Percentiles rank a stretch among this genome's conserved stretches.
phyloP scores from a whole-genome alignment of 495 filamentous ascomycete species.

The Penicillium macrosclerotiorum region DNA sequence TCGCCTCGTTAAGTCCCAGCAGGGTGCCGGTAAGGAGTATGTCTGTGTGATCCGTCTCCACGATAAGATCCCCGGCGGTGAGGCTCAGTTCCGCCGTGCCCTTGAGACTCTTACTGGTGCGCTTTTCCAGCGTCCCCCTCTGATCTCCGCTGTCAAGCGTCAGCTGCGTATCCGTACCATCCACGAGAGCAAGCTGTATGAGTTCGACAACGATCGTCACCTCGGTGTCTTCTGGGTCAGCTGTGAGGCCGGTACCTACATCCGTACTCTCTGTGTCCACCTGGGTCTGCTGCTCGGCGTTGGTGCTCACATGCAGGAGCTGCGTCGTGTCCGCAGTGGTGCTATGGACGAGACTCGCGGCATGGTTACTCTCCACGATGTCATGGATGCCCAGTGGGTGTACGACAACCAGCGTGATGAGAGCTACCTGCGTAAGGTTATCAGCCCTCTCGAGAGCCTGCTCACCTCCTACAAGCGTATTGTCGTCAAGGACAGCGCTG shows the following conservation, averaged over 20 bases:
- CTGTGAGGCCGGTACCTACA: conserved; percentile 98
- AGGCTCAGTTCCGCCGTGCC: conserved; percentile 83
- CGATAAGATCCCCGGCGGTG: conserved; percentile 85
- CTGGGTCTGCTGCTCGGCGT: conserved; percentile 89
- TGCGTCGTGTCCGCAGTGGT: conserved; percentile 87
- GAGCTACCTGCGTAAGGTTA: conserved; percentile 80
- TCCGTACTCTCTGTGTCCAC: conserved; percentile 96
- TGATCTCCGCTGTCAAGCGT: conserved; percentile 98
- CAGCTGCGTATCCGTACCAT: conserved; percentile 96
- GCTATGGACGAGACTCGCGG: conserved; percentile 87
- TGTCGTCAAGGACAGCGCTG: conserved; percentile 93
- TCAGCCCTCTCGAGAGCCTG: conserved; percentile 85
- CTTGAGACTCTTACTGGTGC: conserved; percentile 94
- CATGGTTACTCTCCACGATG: conserved; percentile 93
- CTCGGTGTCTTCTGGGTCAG: conserved; percentile 99
- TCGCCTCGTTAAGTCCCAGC: conserved; percentile 95
- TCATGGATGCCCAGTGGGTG: conserved; percentile 91
- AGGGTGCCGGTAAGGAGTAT: conserved; percentile 91
- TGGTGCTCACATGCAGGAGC: conserved; percentile 98
- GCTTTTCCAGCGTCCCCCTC: conserved; percentile 92
- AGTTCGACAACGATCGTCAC: conserved; percentile 97
- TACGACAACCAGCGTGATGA: conserved; percentile 91
- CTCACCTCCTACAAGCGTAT: conserved; percentile 91
- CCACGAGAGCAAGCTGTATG: conserved; percentile 88
- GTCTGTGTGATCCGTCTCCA: conserved; percentile 88